Evolutionary conservation across 2,329 filamentous ascomycete species (phyloP).

Genomic region (Ambrosiella beaveri): DNA sequence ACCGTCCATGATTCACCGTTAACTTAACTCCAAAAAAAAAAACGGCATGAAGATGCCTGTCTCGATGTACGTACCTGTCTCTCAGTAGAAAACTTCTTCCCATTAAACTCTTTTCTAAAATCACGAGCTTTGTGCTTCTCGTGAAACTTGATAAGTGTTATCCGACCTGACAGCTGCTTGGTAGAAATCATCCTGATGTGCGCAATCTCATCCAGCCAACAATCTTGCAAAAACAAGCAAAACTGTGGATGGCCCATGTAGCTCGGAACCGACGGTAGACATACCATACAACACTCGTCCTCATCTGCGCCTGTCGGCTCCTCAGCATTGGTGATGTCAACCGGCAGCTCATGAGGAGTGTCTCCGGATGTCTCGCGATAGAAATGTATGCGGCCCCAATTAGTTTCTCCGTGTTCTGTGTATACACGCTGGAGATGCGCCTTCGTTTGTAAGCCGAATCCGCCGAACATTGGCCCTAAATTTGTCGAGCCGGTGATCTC

Average conservation of each 20-base stretch:
- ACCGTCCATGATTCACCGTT: not conserved
- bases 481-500: conserved; percentile 27
- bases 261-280: conserved; percentile 84
- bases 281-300: conserved; percentile 63
- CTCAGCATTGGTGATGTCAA: conserved; percentile 1
- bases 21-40: not conserved
- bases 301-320: conserved; percentile 26
- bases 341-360: conserved; percentile 15
- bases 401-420: conserved; percentile 56
- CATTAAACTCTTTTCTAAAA: conserved; percentile 81
- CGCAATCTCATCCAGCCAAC: conserved; percentile 68
- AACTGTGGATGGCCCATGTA: conserved; percentile 88
- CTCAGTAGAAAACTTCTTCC: conserved; percentile 73
- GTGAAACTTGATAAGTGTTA: conserved; percentile 89
- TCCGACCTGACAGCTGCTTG: conserved; percentile 72
- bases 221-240: conserved; percentile 76
- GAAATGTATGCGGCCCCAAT: conserved; percentile 86
- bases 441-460: conserved; percentile 61
- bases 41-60: not conserved
- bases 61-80: not conserved
- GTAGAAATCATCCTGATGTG: conserved; percentile 94
- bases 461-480: conserved; percentile 36
- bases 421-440: conserved; percentile 59
- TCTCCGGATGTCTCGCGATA: conserved; percentile 54
- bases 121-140: conserved; percentile 53